Conservation (phyloP, 228 moss, liverwort and hornwort genomes). For the Sphagnum fallax region DNA sequence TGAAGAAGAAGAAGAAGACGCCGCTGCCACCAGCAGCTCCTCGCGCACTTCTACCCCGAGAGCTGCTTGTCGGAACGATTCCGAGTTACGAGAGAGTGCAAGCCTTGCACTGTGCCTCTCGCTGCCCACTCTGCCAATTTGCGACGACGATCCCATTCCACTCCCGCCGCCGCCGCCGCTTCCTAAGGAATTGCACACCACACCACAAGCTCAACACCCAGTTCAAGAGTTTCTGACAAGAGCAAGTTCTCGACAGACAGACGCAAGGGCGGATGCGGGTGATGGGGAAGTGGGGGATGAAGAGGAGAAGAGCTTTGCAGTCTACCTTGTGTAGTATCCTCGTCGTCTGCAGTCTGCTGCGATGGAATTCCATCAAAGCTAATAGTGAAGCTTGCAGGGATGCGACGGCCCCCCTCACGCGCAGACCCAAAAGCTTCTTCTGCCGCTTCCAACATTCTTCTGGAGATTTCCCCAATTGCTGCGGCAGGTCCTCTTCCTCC, state of each 20-base stretch:
- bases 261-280: too few species aligned
- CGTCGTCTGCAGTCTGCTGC: too few species aligned
- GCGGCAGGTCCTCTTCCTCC: conserved; percentile 14
- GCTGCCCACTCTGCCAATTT: conserved; percentile 10
- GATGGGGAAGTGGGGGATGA: too few species aligned
- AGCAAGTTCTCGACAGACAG: too few species aligned
- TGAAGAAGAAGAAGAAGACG: conserved; percentile 1
- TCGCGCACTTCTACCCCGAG: conserved; percentile 36
- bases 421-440: conserved; percentile 23
- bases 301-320: too few species aligned
- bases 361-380: too few species aligned
- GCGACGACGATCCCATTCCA: conserved; percentile 7
- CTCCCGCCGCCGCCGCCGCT: too few species aligned
- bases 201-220: too few species aligned
- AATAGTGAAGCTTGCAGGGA: too few species aligned
- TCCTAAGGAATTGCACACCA: too few species aligned
- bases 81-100: conserved; percentile 32
- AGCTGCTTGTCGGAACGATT: conserved; percentile 39
- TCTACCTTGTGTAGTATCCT: too few species aligned
- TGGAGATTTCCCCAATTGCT: conserved; percentile 26
- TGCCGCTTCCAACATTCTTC: conserved; percentile 35
- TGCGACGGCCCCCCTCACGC: background rate
- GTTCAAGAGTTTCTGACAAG: too few species aligned
- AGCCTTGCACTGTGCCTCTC: conserved; percentile 21
- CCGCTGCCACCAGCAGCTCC: conserved; percentile 16